Base-by-base conservation (phyloP, 139 green algal species). In the Raphidocelis subcapitata region DNA sequence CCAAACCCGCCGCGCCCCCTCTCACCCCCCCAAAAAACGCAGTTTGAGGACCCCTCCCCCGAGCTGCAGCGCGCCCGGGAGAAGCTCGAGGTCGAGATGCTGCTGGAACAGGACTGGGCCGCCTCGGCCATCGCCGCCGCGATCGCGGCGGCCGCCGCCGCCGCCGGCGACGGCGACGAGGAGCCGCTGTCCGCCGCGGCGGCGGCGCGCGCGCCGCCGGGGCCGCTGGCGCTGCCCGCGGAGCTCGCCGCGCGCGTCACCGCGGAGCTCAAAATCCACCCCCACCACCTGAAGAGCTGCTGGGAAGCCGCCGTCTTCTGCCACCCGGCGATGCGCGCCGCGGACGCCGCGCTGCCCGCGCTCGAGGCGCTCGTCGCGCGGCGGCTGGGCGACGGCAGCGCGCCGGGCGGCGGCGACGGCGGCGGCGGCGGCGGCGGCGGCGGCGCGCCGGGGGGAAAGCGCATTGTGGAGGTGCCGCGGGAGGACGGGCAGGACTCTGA, bases 41-140 rank as follows among this genome's bases (percentile, higher is more conserved):
- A 93, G 86, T 84, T 89, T 44, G 93, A 98, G 77, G 93, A 98
- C 73, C 92, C 93, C 3, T 93, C 88, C 3, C 85, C 91, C 18
- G 87, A 84, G 23, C 72, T 98, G 72, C 81, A 91, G 67, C 44
- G 69, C 18, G 62, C 96, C 63, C 71, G 91, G 8, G 91, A 94
- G 49, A 73, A 75, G 57, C 46, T 92, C n/a, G 91, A 96, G 52
- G 61, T 94, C 52, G 70, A 85, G 67, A 72, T 81, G 5, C 54
- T 89, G 57, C 61, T 70, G 24, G 52, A 16, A 0, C 23, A 28
- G 24, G n/a, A 28, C 24, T 28, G 54, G 24, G 54, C 18, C 12
- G 24, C 15, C 12, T 28, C 54, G 10, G 54, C 54, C 12, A 29
- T 61, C 10, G 12, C 10, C 10, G 15, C 23, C 54, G 54, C 23